A percentile compares a stretch with the other conserved stretches of the same genome.
Evolutionary conservation across 1,284 basidiomycete species (phyloP).

Genomic region (Moniliella sp.): DNA sequence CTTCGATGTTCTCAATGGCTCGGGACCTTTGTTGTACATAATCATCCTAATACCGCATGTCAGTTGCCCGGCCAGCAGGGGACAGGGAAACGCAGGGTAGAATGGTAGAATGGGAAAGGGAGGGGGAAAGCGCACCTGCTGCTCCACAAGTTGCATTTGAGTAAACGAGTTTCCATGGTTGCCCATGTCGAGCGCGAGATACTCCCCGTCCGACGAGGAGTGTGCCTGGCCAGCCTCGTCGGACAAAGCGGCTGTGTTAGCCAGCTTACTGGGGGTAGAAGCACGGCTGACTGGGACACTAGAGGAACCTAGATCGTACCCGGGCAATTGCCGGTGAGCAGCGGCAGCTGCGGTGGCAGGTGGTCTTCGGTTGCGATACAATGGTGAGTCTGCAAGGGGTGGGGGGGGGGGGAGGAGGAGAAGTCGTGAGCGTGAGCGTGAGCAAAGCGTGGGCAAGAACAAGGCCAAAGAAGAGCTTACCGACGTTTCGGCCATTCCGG

Average conservation of each 20-base stretch:
- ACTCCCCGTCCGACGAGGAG: no score
- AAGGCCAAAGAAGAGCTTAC: slow-evolving; percentile 6
- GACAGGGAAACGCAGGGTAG: no score
- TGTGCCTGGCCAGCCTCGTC: no score
- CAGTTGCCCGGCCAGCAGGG: no score
- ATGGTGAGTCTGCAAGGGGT: slow-evolving; percentile 7
- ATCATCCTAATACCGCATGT: no score
- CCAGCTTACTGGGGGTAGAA: slow-evolving; percentile 12
- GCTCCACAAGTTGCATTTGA: slow-evolving; percentile 86
- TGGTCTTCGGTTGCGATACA: slow-evolving; percentile 14
- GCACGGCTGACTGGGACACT: slow-evolving; percentile 3
- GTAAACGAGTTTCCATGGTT: slow-evolving; percentile 48
- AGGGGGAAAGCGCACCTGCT: slow-evolving; percentile 37
- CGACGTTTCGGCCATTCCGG: slow-evolving; percentile 21
- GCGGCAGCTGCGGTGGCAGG: no score
- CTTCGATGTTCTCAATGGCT: slow-evolving; percentile 94
- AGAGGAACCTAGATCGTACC: neutral
- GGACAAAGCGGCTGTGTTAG: slow-evolving; percentile 4
- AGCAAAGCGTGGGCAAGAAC: neutral
- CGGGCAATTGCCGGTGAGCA: neutral
- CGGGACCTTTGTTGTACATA: slow-evolving; percentile 87
- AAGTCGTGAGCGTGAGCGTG: neutral
- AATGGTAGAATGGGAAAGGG: no score
- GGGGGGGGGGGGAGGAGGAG: slow-evolving; percentile 10
- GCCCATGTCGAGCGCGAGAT: slow-evolving; percentile 79